These are phyloP conservation scores for Stachybotrys elegans DNA, from an alignment of 2,329 filamentous ascomycete genomes.

Conservation along the genomic window DNA sequence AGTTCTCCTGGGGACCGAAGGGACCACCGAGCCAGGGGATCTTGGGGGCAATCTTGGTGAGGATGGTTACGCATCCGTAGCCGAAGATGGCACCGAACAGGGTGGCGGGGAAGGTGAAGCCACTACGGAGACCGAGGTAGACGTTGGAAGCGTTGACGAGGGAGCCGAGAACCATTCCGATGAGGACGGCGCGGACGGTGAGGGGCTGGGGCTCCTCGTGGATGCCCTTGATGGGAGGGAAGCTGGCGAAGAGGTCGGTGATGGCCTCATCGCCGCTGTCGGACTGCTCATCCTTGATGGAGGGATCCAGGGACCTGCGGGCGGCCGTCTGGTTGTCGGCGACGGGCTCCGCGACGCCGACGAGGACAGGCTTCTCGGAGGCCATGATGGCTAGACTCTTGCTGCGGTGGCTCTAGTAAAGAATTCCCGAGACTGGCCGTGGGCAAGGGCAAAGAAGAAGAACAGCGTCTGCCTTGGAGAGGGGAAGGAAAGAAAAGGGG, in stretches of 20 bases:
- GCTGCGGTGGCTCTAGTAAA: too few species aligned
- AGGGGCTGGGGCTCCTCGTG: conserved; percentile 42
- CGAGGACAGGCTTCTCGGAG: not conserved
- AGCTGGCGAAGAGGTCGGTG: conserved; percentile 33
- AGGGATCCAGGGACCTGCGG: conserved; percentile 14
- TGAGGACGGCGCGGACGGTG: conserved; percentile 49
- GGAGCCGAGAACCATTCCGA: conserved; percentile 51
- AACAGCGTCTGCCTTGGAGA: too few species aligned
- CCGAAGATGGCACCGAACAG: conserved; percentile 54
- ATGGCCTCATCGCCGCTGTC: conserved; percentile 21
- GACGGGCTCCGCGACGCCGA: not conserved
- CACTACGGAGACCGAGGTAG: conserved; percentile 52
- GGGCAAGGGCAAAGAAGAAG: too few species aligned
- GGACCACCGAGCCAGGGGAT: conserved; percentile 47
- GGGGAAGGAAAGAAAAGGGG: too few species aligned
- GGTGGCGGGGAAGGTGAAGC: conserved; percentile 43
- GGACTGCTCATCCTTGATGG: conserved; percentile 21
- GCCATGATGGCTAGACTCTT: too few species aligned
- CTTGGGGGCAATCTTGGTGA: conserved; percentile 42
- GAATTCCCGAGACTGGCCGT: too few species aligned
- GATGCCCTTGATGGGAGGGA: conserved; percentile 35
- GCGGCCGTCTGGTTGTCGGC: conserved; percentile 14
- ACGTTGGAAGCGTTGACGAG: conserved; percentile 59
- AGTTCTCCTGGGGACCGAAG: conserved; percentile 59
- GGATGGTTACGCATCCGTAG: conserved; percentile 50